Evolutionary conservation across 2,329 filamentous ascomycete genomes (phyloP).

Genomic region (Aschersonia sp.): DNA sequence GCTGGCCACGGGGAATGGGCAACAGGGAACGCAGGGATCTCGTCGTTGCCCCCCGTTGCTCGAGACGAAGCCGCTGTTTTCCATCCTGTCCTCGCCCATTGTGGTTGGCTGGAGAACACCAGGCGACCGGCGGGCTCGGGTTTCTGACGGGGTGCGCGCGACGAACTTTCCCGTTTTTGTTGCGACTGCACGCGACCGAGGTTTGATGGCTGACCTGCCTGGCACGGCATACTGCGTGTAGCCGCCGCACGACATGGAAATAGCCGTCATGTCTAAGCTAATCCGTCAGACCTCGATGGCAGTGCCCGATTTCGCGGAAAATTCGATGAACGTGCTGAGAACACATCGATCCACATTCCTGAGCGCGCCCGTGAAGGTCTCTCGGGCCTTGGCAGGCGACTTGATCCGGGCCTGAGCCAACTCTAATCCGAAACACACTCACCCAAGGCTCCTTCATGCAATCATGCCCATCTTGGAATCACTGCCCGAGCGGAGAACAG

Average conservation of each 20-base stretch:
- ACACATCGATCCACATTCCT: neutral
- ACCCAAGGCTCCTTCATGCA: neutral
- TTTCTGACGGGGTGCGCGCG: slow-evolving; percentile 1
- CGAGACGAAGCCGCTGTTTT: neutral
- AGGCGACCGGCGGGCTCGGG: neutral
- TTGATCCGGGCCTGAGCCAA: neutral
- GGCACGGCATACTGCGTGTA: no score
- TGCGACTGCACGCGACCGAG: neutral
- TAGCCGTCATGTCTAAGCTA: no score
- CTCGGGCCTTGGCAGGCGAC: neutral
- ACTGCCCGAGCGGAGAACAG: neutral
- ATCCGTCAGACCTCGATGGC: no score
- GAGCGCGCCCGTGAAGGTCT: neutral
- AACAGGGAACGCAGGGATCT: neutral
- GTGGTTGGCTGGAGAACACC: slow-evolving; percentile 1
- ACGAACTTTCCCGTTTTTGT: neutral
- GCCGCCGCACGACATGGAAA: no score
- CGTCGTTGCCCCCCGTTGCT: neutral
- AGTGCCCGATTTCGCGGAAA: neutral
- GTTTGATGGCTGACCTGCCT: no score
- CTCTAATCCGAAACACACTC: neutral
- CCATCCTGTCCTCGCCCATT: neutral
- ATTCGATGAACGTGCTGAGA: neutral
- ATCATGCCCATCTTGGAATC: neutral
- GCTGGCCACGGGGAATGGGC: neutral